phyloP scores from a whole-genome alignment of 805 yeast species.

The Candida germanica region DNA sequence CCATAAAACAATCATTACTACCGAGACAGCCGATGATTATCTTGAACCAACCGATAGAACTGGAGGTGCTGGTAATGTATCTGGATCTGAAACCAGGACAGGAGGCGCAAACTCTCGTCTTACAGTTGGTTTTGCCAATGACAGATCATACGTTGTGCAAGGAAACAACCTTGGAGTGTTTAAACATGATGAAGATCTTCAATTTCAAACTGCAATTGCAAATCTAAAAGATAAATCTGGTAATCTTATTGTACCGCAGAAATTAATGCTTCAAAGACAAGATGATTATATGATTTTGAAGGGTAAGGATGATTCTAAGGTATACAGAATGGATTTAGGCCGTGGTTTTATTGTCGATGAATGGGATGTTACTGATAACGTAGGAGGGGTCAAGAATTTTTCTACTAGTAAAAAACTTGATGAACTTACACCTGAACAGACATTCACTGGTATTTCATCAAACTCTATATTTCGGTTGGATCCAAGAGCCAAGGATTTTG shows the following conservation, averaged over 20 bases:
- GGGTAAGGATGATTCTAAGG: constrained; percentile 32
- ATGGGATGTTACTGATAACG: constrained; percentile 54
- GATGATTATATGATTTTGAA: constrained; percentile 65
- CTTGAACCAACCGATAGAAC: constrained; percentile 31
- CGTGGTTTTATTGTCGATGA: constrained; percentile 84
- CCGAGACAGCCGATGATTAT: neutral
- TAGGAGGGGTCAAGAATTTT: constrained; percentile 47
- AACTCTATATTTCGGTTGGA: constrained; percentile 73
- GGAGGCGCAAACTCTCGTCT: constrained; percentile 70
- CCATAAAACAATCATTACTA: neutral
- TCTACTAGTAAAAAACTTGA: constrained; percentile 74
- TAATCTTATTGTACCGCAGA: constrained; percentile 48
- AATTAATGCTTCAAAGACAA: constrained; percentile 73
- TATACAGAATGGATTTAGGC: constrained; percentile 76
- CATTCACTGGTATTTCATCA: constrained; percentile 65
- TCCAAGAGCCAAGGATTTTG: constrained; percentile 65
- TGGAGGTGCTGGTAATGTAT: constrained; percentile 10
- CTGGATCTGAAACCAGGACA: too few species aligned
- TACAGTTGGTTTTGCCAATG: constrained; percentile 66
- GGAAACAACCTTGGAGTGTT: constrained; percentile 82
- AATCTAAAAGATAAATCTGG: constrained; percentile 54
- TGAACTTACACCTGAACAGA: constrained; percentile 70
- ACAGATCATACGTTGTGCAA: constrained; percentile 75
- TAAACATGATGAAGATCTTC: constrained; percentile 52
- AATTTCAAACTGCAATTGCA: constrained; percentile 66